Evolutionary conservation across 768 basidiomycete species (phyloP).

Genomic region (Hydnomerulius pinastri): DNA sequence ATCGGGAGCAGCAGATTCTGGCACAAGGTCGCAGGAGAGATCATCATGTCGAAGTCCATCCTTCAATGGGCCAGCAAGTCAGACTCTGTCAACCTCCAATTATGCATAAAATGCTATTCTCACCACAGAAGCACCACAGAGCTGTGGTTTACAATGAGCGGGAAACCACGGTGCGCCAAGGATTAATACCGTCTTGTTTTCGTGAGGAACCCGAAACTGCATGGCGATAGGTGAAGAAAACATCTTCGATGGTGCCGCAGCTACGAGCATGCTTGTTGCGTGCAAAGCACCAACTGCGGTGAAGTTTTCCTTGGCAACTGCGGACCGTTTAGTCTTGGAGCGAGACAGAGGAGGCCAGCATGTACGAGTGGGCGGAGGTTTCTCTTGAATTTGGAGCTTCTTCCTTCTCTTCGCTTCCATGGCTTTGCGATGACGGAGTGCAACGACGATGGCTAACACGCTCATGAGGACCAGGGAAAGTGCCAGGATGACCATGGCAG

Average conservation of each 20-base stretch:
- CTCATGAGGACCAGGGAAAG: slow-evolving; percentile 21
- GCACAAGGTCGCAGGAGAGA: neutral
- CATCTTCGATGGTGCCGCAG: slow-evolving; percentile 25
- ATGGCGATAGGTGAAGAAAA: slow-evolving; percentile 24
- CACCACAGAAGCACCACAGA: slow-evolving; percentile 1
- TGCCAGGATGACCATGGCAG: slow-evolving; percentile 21
- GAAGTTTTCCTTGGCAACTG: neutral
- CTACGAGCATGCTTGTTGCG: slow-evolving; percentile 22
- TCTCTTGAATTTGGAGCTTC: neutral
- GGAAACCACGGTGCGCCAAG: slow-evolving; percentile 19
- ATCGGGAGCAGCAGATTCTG: neutral
- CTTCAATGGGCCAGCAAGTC: neutral
- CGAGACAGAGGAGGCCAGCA: slow-evolving; percentile 4
- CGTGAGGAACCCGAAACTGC: slow-evolving; percentile 19
- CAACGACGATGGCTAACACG: slow-evolving; percentile 17
- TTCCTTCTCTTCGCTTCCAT: neutral
- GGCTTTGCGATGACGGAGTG: slow-evolving; percentile 19
- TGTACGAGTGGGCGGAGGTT: neutral
- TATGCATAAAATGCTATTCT: neutral
- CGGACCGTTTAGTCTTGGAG: neutral
- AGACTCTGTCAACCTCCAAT: neutral
- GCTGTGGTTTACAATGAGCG: slow-evolving; percentile 6
- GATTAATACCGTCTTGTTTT: slow-evolving; percentile 22
- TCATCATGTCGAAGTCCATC: neutral
- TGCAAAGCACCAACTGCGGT: slow-evolving; percentile 26